Evolutionary conservation across 345 rosid species (phyloP).

Genomic region (Iberis pinnata): DNA sequence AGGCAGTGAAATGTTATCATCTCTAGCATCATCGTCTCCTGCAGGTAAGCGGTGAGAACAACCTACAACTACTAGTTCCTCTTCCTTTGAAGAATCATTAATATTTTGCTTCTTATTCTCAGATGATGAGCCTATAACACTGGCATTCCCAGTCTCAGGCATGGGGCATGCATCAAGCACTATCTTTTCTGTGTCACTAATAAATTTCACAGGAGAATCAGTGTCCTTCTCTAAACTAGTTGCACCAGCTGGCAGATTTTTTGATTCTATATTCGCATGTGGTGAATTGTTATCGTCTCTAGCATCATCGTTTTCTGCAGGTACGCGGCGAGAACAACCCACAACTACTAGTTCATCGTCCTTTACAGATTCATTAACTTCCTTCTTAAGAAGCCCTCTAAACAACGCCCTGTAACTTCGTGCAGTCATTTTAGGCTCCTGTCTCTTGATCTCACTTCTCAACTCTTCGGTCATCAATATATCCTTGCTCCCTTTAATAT

Average conservation of each 20-base stretch:
- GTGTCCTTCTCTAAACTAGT: conserved; percentile 12
- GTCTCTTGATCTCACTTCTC: conserved; percentile 33
- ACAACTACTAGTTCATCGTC: conserved; percentile 26
- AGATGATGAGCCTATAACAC: too few relatives aligned
- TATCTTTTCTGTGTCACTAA: conserved; percentile 15
- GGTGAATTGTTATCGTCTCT: conserved; percentile 17
- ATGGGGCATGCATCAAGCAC: too few relatives aligned
- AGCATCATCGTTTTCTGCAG: conserved; percentile 30
- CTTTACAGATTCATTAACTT: conserved; percentile 20
- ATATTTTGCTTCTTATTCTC: too few relatives aligned
- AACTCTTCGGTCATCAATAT: conserved; percentile 35
- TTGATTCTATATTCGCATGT: conserved; percentile 1
- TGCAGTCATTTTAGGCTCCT: conserved; percentile 27
- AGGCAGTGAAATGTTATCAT: conserved; percentile 5
- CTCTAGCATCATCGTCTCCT: conserved; percentile 31
- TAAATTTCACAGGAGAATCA: neutral
- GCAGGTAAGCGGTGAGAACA: too few relatives aligned
- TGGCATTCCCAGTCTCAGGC: too few relatives aligned
- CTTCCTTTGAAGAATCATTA: too few relatives aligned
- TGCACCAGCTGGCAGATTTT: conserved; percentile 9
- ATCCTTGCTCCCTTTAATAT: conserved; percentile 29
- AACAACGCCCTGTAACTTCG: conserved; percentile 44
- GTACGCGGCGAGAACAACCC: conserved; percentile 21
- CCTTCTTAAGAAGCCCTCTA: conserved; percentile 26
- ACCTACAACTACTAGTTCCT: too few relatives aligned